phyloP scores from a whole-genome alignment of 192 early-diverging fungal species.

The Mycoemilia scoparia region DNA sequence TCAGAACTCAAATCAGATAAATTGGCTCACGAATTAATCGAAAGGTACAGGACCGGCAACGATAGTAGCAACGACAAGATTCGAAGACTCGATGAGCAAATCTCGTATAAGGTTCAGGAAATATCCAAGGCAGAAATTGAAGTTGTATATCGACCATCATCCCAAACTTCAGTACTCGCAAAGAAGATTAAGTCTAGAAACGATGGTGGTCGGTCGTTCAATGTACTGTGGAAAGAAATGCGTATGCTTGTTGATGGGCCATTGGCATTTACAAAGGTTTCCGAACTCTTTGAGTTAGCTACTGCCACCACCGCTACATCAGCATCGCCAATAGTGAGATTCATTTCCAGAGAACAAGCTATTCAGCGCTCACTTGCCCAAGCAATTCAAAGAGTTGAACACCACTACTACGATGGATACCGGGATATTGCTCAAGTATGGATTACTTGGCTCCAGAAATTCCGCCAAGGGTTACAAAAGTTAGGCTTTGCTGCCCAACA shows the following conservation, averaged over 20 bases:
- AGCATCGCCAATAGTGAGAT: too few relatives aligned
- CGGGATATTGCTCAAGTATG: conserved; percentile 26
- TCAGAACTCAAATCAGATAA: conserved; percentile 32
- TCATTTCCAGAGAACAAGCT: too few relatives aligned
- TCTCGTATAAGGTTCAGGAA: too few relatives aligned
- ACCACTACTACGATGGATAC: conserved; percentile 15
- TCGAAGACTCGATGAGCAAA: not conserved
- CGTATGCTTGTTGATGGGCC: too few relatives aligned
- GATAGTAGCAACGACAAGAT: conserved; percentile 6
- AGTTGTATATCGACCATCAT: conserved; percentile 14
- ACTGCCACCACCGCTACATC: too few relatives aligned
- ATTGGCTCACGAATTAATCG: conserved; percentile 33
- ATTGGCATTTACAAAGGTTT: too few relatives aligned
- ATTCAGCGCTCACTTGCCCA: conserved; percentile 12
- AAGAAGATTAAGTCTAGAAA: too few relatives aligned
- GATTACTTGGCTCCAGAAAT: conserved; percentile 9
- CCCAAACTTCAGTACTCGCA: too few relatives aligned
- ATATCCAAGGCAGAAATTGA: conserved; percentile 12
- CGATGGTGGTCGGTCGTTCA: conserved; percentile 5
- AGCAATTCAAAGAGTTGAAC: conserved; percentile 13
- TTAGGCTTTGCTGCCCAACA: too few relatives aligned
- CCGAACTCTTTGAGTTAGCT: too few relatives aligned
- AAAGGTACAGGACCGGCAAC: conserved; percentile 43
- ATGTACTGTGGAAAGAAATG: conserved; percentile 27
- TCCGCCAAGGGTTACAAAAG: conserved; percentile 4